Evolutionary conservation across 2,329 filamentous ascomycete genomes (phyloP).

Genomic region (Hansfordia pulvinata): DNA sequence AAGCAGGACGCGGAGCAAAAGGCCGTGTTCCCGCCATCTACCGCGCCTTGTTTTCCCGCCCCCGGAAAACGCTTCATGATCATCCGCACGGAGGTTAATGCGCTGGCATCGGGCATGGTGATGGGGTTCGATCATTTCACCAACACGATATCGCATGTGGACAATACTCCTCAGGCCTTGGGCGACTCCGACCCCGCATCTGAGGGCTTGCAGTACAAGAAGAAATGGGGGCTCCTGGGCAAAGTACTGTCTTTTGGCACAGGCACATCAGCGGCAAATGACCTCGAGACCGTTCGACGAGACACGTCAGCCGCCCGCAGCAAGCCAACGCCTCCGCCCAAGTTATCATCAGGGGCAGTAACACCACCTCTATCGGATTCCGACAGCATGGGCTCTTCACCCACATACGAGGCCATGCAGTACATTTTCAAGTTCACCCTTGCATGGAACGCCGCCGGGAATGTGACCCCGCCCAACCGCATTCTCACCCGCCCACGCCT

Average conservation of each 20-base stretch:
- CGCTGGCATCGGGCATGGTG: slow-evolving; percentile 31
- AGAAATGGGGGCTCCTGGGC: slow-evolving; percentile 52
- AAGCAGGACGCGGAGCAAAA: slow-evolving; percentile 49
- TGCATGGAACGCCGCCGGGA: slow-evolving; percentile 43
- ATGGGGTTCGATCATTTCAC: slow-evolving; percentile 34
- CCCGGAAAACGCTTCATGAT: slow-evolving; percentile 81
- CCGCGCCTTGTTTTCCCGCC: slow-evolving; percentile 71
- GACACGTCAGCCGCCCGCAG: slow-evolving; percentile 33
- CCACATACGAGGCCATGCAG: slow-evolving; percentile 37
- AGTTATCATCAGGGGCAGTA: slow-evolving; percentile 15
- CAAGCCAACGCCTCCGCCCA: slow-evolving; percentile 22
- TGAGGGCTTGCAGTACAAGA: slow-evolving; percentile 24
- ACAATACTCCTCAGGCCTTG: too few relatives aligned
- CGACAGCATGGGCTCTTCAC: slow-evolving; percentile 40
- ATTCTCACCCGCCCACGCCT: slow-evolving; percentile 56
- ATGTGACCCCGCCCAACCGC: slow-evolving; percentile 41
- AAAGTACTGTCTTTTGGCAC: slow-evolving; percentile 41
- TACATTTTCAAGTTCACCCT: slow-evolving; percentile 66
- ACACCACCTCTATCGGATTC: slow-evolving; percentile 29
- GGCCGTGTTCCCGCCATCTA: slow-evolving; percentile 49
- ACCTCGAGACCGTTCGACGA: slow-evolving; percentile 33
- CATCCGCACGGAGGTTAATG: slow-evolving; percentile 58
- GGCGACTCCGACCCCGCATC: slow-evolving; percentile 5
- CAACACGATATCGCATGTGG: slow-evolving; percentile 12
- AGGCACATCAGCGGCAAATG: slow-evolving; percentile 24